Evolutionary conservation across 495 filamentous ascomycete genomes (phyloP), one percentile per base, ranked within the genome.

Genomic region (Paragyromitra xinjiangensis): DNA sequence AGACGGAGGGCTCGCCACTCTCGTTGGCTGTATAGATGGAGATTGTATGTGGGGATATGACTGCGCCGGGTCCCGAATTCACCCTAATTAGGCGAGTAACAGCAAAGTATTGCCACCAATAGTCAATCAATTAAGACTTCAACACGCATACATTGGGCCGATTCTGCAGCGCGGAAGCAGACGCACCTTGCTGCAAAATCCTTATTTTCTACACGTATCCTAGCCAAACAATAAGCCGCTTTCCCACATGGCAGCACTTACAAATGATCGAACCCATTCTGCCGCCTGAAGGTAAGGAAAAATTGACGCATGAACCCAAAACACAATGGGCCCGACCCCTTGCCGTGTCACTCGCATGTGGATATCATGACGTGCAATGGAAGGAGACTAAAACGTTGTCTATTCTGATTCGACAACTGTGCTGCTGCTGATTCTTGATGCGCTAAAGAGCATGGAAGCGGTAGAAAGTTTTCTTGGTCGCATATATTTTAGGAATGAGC

Each of bases 171-270:
- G 16, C 48, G 73, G 66, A 45, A 76, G 63, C 34, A 67, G 67
- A 63, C 66, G 34, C 65, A 65, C 68, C 48, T 56, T 75, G 56
- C 58, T 69, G 42, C 73, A 42, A 73, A 77, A 73, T 61, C 62
- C 69, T 66, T 73, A 75, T 73, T 77, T 73, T 73, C 74, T 66
- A 77, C 69, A 73, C 74, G 74, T 73, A 73, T 77, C 51, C 74
- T 26, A 50, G 61, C 73, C 73, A 76, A 76, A 73, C 68, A 71
- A 65, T 24, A 55, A 39, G 51, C 42, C 39, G 44, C 55, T 69
- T 55, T 26, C 66, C 40, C 42, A 59, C 45, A 70, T 37, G 53
- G 72, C 34, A 16, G 29, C 34, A 64, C 24, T 44, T 16, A 29
- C 44, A 24, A 71, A 66, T 26, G 74, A 77, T 77, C 74, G 69